Conservation (phyloP, 805 yeast genomes). For the Deakozyma indianensis region DNA sequence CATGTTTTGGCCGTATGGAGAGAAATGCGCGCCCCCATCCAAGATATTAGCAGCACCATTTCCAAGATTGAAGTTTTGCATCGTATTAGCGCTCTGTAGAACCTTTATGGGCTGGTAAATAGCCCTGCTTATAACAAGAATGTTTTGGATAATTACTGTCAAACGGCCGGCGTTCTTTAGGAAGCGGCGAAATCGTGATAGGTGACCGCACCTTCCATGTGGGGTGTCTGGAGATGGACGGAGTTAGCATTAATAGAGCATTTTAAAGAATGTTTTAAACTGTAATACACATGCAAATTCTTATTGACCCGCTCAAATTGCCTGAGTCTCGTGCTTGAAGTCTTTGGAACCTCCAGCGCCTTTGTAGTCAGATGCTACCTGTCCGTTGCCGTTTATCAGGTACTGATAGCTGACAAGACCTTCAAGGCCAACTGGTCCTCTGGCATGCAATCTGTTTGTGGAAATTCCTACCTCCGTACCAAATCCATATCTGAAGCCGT, state of each 20-base stretch:
- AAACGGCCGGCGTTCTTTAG: no score
- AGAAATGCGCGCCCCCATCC: not conserved
- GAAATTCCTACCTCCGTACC: slow-evolving; percentile 98
- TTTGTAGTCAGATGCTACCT: slow-evolving; percentile 75
- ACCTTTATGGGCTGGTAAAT: no score
- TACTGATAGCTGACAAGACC: slow-evolving; percentile 95
- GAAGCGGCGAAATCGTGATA: no score
- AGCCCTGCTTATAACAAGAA: no score
- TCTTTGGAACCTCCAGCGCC: slow-evolving; percentile 83
- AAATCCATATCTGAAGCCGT: slow-evolving; percentile 95
- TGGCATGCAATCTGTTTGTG: slow-evolving; percentile 91
- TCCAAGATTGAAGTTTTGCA: not conserved
- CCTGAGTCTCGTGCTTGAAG: slow-evolving; percentile 47
- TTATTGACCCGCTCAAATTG: no score
- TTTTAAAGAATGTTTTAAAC: no score
- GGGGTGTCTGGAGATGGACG: no score
- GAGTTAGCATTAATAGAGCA: no score
- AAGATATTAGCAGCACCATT: not conserved
- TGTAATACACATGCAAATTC: no score
- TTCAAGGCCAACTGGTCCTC: slow-evolving; percentile 98
- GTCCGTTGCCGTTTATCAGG: slow-evolving; percentile 85
- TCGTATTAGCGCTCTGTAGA: no score
- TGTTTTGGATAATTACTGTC: no score
- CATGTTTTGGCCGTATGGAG: not conserved
- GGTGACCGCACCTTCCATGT: no score